Conservation (phyloP, 2,329 filamentous ascomycete species). For the Elsinoe fawcettii region DNA sequence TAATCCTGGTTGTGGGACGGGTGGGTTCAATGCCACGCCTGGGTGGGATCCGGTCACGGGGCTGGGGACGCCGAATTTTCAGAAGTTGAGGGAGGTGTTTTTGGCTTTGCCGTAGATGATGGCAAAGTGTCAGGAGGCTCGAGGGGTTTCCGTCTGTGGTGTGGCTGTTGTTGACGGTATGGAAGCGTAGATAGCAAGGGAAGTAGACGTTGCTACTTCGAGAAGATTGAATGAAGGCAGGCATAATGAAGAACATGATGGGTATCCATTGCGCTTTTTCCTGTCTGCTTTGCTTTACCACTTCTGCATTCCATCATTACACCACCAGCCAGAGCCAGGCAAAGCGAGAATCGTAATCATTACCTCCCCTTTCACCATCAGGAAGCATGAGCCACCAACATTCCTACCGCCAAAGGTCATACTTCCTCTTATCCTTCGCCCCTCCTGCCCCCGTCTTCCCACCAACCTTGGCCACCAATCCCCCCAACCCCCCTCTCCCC, state of each 20-base stretch:
- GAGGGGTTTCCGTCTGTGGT: too few species aligned
- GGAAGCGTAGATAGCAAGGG: too few species aligned
- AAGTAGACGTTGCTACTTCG: too few species aligned
- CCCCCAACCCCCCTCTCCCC: not conserved
- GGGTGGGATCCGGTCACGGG: slow-evolving; percentile 27
- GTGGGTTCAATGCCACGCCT: slow-evolving; percentile 18
- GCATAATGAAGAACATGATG: not conserved
- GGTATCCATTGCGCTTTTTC: slow-evolving; percentile 2
- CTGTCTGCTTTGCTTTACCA: not conserved
- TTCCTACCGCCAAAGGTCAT: slow-evolving; percentile 13
- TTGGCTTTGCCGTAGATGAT: slow-evolving; percentile 20
- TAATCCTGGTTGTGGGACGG: slow-evolving; percentile 21
- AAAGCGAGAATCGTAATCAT: not conserved
- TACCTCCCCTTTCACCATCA: not conserved
- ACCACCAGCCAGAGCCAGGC: not conserved
- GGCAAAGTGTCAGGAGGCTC: not conserved
- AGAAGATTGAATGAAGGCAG: too few species aligned
- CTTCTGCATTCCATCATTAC: not conserved
- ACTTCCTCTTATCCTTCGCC: slow-evolving; percentile 1
- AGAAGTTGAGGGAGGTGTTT: slow-evolving; percentile 25
- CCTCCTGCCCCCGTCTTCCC: not conserved
- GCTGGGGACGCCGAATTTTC: slow-evolving; percentile 24
- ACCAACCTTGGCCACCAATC: slow-evolving; percentile 13
- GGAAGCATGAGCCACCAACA: not conserved
- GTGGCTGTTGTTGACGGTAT: too few species aligned